phyloP scores from a whole-genome alignment of 345 rosid species.

The Eucalyptus caleyi region DNA sequence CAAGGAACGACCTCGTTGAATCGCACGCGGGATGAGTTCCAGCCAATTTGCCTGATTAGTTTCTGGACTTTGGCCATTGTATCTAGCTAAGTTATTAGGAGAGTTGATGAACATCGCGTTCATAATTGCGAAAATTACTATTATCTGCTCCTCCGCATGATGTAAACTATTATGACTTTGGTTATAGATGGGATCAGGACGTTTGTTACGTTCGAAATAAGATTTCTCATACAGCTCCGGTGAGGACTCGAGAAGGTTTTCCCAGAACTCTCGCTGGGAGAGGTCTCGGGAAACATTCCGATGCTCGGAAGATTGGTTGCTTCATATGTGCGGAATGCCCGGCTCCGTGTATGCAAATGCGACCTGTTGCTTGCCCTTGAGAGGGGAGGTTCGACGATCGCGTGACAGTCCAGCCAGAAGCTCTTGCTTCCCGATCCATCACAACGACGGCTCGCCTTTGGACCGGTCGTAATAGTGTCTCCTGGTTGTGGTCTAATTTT shows the following conservation, averaged over 20 bases:
- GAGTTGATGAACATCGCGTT: too few species aligned
- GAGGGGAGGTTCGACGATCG: background rate
- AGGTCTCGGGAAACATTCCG: too few species aligned
- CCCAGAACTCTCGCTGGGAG: too few species aligned
- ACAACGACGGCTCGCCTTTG: background rate
- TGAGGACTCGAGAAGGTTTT: too few species aligned
- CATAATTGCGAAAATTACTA: too few species aligned
- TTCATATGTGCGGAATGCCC: too few species aligned
- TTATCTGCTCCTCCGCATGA: background rate
- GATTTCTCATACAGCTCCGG: background rate
- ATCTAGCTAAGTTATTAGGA: background rate
- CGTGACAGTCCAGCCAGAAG: background rate
- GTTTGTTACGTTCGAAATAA: background rate
- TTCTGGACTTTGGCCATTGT: background rate
- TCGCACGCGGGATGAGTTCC: background rate
- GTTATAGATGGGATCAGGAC: accelerated
- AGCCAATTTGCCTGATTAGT: background rate
- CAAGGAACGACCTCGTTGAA: background rate
- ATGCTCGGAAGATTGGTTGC: too few species aligned
- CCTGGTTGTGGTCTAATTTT: background rate
- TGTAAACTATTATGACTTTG: background rate
- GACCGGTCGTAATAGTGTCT: background rate
- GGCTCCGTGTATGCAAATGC: background rate
- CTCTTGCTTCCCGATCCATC: background rate
- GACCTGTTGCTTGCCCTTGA: background rate